Evolutionary conservation across 805 yeast species (phyloP), one percentile per base, ranked within the genome.

Genomic region (Myxozyma kluyveri): DNA sequence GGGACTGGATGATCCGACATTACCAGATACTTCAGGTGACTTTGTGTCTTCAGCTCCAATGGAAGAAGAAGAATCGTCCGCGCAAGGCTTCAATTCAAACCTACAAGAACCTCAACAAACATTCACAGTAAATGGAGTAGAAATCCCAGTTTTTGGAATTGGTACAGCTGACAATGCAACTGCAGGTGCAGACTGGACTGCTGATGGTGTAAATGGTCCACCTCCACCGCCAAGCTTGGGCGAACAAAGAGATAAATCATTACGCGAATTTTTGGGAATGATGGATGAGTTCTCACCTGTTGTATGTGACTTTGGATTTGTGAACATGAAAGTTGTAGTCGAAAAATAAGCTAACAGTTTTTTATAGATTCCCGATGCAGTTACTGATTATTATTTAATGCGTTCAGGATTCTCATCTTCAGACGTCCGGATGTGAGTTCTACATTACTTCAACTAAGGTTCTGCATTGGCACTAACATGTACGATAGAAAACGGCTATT

Each of bases 261-360:
- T 93, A 47, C 81, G 84, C 61, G 98, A 93, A 61, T 83, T 93
- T 32, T 73, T 93, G 26, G 85, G 84, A 31, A 74, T 89, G 75
- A 84, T 93, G 91, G 96, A 88, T 59, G 96, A 89, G 53, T 88
- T 84, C 66, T 88, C 96, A 2, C 99, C 99, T 1, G 84, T 91
- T 31, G 91, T 93, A 91, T 65, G 90, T 22, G 91, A 65, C 89
- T 42, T 91, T 62, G 84, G 83, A 51, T 80, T 91, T 26, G 65
- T 62, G 24, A 18, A 62, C 45, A 18, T 9, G 22, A 24, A 21
- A 32, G 39, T 14, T 19, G 10, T 18, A 10, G 14, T 24, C 1
- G 26, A 12, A 17, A 4, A 18, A 23, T 7, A 17, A 14, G 17
- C 40, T 46, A 22, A 29, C 32, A 4, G 12, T 29, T n/a, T 29